Conservation (phyloP, 1,284 basidiomycete genomes). For the Kalmanozyma brasiliensis region DNA sequence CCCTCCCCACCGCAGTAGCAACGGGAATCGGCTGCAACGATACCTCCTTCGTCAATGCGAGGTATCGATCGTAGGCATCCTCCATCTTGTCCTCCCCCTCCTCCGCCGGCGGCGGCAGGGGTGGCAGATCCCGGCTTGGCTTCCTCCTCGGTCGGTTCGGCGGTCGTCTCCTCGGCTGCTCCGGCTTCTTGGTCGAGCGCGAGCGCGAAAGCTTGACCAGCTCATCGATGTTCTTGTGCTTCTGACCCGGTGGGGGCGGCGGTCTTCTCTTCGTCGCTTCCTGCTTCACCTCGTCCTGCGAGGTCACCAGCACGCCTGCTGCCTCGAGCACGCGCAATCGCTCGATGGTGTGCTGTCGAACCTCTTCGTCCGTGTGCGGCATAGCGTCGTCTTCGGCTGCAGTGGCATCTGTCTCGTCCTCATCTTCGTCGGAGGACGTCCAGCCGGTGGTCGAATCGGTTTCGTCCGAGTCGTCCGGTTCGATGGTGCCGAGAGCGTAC, state of each 20-base stretch:
- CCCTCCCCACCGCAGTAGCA: slow-evolving; percentile 18
- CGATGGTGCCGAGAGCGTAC: slow-evolving; percentile 39
- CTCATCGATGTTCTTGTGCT: slow-evolving; percentile 46
- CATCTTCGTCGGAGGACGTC: slow-evolving; percentile 71
- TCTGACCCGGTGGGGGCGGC: slow-evolving; percentile 44
- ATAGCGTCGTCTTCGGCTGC: slow-evolving; percentile 31
- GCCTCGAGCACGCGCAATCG: slow-evolving; percentile 83
- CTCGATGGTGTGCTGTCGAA: slow-evolving; percentile 79
- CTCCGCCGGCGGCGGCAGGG: slow-evolving; percentile 12
- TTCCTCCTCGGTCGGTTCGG: slow-evolving; percentile 31
- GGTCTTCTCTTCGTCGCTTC: too few relatives aligned
- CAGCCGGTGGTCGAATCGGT: slow-evolving; percentile 69
- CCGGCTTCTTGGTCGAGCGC: slow-evolving; percentile 42
- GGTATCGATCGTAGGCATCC: slow-evolving; percentile 88
- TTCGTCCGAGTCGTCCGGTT: slow-evolving; percentile 61
- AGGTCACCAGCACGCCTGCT: slow-evolving; percentile 84
- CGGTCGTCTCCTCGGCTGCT: slow-evolving; percentile 45
- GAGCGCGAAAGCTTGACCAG: slow-evolving; percentile 44
- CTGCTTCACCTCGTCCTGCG: too few relatives aligned
- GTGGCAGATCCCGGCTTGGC: slow-evolving; percentile 49
- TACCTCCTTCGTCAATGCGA: slow-evolving; percentile 70
- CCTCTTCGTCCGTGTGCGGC: slow-evolving; percentile 70
- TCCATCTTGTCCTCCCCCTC: slow-evolving; percentile 71
- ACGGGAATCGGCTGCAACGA: slow-evolving; percentile 44
- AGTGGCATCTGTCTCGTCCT: slow-evolving; percentile 43